Conservation (phyloP, 768 basidiomycete species). For the Trametes cubensis region DNA sequence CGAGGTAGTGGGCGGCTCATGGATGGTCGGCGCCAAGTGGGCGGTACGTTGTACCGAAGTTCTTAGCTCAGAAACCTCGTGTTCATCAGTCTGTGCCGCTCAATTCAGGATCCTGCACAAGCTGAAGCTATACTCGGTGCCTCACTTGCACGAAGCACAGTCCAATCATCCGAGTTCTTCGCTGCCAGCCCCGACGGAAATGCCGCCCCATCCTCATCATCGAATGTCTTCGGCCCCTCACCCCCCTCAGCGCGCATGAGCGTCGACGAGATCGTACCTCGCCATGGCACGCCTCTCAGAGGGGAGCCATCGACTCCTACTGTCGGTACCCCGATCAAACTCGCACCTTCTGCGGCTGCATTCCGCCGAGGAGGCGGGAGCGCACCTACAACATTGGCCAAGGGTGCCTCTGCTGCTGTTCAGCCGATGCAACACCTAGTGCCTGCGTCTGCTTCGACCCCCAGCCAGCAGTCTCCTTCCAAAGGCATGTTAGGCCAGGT, state of each 20-base stretch:
- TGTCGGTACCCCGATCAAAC: constrained; percentile 70
- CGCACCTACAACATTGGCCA: constrained; percentile 12
- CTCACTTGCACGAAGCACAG: constrained; percentile 29
- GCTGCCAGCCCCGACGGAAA: constrained; percentile 26
- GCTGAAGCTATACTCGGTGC: constrained; percentile 55
- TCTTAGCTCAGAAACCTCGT: background rate
- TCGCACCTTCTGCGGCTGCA: constrained; percentile 73
- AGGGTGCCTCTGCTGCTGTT: constrained; percentile 4
- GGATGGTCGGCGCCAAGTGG: constrained; percentile 89
- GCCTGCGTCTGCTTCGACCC: constrained; percentile 34
- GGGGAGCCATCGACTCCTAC: constrained; percentile 39
- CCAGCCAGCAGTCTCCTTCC: constrained; percentile 39
- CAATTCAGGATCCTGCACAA: constrained; percentile 58
- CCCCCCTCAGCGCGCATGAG: constrained; percentile 21
- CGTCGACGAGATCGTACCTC: constrained; percentile 44
- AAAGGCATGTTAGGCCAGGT: constrained; percentile 74
- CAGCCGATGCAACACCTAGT: constrained; percentile 12
- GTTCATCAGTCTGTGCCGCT: background rate
- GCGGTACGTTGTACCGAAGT: constrained; percentile 57
- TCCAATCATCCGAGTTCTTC: constrained; percentile 24
- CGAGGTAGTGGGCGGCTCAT: constrained; percentile 70
- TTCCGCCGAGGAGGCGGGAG: constrained; percentile 55
- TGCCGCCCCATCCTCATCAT: constrained; percentile 32
- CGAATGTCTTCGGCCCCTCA: constrained; percentile 44
- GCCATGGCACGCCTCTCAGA: constrained; percentile 24